Evolutionary conservation across 148 eudicot genomes (phyloP).

Genomic region (Nepenthes gracilis): DNA sequence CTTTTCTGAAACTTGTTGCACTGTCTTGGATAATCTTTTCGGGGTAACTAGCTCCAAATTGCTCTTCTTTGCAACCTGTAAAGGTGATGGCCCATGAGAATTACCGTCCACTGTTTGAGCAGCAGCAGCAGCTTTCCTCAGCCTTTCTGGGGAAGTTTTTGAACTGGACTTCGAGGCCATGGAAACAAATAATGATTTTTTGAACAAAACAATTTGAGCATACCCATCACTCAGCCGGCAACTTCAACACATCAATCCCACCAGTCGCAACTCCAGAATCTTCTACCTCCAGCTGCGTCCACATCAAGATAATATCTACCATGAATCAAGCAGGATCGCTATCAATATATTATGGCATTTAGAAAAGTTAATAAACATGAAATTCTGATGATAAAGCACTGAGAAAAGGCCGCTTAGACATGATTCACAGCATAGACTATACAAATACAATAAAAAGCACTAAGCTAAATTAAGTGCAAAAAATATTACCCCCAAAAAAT

Average conservation of each 20-base stretch:
- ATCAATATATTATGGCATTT: background rate
- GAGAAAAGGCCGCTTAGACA: too few species aligned
- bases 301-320: conserved; percentile 16
- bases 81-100: conserved; percentile 19
- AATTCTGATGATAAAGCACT: too few species aligned
- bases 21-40: conserved; percentile 15
- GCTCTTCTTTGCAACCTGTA: conserved; percentile 14
- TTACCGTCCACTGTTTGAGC: conserved; percentile 20
- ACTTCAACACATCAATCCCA: conserved; percentile 11
- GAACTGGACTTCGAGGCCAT: conserved; percentile 45
- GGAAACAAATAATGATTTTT: conserved; percentile 4
- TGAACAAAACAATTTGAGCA: conserved; percentile 11
- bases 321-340: conserved; percentile 7
- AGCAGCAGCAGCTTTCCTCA: conserved; percentile 16
- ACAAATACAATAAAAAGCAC: too few species aligned
- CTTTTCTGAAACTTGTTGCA: conserved; percentile 18
- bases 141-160: conserved; percentile 25
- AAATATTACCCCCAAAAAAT: too few species aligned
- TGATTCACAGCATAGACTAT: too few species aligned
- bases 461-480: too few species aligned
- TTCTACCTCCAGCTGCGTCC: conserved; percentile 21
- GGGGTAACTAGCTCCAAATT: conserved; percentile 20
- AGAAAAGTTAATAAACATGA: too few species aligned
- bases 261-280: conserved; percentile 8
- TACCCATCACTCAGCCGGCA: conserved; percentile 16